Evolutionary conservation across 2,329 filamentous ascomycete species (phyloP).

Genomic region (Zymoseptoria crescenta): DNA sequence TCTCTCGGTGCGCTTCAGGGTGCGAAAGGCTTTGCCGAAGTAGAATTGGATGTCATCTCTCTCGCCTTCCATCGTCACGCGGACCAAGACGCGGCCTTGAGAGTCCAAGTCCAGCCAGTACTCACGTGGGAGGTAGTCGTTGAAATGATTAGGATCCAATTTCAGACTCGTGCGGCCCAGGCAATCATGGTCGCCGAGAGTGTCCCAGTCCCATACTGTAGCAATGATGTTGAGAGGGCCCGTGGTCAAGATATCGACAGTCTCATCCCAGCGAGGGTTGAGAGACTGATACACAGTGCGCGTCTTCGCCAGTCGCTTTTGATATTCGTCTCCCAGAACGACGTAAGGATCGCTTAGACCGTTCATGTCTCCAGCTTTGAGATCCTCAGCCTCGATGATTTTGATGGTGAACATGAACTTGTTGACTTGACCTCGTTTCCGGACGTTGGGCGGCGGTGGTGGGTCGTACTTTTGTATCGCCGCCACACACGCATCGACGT

Average conservation of each 20-base stretch:
- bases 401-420: constrained; percentile 99
- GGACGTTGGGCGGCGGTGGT: constrained; percentile 58
- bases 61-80: constrained; percentile 98
- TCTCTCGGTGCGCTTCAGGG: constrained; percentile 87
- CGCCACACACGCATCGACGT: constrained; percentile 82
- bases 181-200: constrained; percentile 93
- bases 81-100: constrained; percentile 77
- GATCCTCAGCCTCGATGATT: constrained; percentile 92
- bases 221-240: constrained; percentile 90
- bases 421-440: constrained; percentile 44
- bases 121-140: constrained; percentile 88
- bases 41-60: constrained; percentile 98
- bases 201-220: constrained; percentile 97
- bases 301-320: constrained; percentile 92
- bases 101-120: constrained; percentile 98
- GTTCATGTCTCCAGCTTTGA: constrained; percentile 95
- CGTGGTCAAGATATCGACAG: constrained; percentile 88
- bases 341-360: constrained; percentile 95
- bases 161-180: constrained; percentile 95
- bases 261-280: constrained; percentile 95
- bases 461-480: constrained; percentile 69
- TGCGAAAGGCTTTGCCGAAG: constrained; percentile 93
- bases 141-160: constrained; percentile 94
- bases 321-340: constrained; percentile 92
- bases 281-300: constrained; percentile 83